Conservation (phyloP, 805 yeast species). For the Lipomyces chichibuensis region DNA sequence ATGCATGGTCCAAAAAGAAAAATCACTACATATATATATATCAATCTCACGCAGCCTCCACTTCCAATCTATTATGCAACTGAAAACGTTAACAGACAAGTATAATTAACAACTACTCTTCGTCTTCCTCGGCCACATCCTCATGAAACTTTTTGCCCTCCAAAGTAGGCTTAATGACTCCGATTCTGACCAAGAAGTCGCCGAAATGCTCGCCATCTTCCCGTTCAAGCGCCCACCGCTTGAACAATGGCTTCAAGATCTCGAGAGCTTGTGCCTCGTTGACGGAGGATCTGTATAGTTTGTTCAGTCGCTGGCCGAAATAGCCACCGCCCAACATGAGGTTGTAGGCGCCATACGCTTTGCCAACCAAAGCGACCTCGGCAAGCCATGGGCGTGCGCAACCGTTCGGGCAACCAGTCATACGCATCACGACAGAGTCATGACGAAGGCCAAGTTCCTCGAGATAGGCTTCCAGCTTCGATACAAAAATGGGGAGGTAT, state of each 20-base stretch:
- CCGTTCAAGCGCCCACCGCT: constrained; percentile 93
- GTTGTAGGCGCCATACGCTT: constrained; percentile 91
- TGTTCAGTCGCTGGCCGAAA: constrained; percentile 89
- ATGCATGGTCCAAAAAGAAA: not conserved
- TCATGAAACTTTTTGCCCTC: constrained; percentile 96
- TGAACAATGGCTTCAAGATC: constrained; percentile 80
- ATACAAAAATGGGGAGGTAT: constrained; percentile 76
- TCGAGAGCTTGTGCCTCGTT: constrained; percentile 85
- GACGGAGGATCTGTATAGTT: constrained; percentile 82
- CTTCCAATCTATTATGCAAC: not conserved
- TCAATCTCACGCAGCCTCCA: not conserved
- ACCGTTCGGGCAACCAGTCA: constrained; percentile 99
- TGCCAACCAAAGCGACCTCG: constrained; percentile 93
- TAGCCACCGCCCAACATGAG: constrained; percentile 95
- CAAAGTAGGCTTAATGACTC: constrained; percentile 82
- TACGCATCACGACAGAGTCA: constrained; percentile 93
- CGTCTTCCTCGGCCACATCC: constrained; percentile 72
- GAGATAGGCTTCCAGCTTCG: constrained; percentile 79
- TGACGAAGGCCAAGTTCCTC: constrained; percentile 93
- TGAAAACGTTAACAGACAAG: not conserved
- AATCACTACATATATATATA: not conserved
- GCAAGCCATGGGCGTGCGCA: constrained; percentile 99
- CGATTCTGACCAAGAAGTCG: constrained; percentile 84
- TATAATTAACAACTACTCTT: not conserved
- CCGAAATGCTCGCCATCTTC: constrained; percentile 92